Percentiles rank a stretch among this genome's conserved stretches.
These are phyloP conservation scores for Conringia planisiliqua DNA, from an alignment of 345 rosid species.

Conservation along the genomic window DNA sequence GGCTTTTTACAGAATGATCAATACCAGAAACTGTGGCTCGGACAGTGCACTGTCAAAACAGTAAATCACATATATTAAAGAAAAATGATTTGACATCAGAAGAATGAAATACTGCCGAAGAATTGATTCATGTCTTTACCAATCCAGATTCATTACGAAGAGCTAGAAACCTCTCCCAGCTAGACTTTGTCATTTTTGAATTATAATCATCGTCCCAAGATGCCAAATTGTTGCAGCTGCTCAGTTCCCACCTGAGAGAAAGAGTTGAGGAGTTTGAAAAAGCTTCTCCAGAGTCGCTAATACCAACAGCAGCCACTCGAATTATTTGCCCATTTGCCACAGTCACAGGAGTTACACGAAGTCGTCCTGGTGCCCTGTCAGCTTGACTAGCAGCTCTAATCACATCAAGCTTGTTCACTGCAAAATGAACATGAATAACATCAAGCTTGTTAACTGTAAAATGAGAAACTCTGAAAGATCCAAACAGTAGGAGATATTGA, in stretches of 20 bases:
- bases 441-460: slow-evolving; percentile 58
- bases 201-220: slow-evolving; percentile 63
- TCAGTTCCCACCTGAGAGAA: slow-evolving; percentile 75
- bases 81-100: not conserved
- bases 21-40: slow-evolving; percentile 69
- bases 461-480: slow-evolving; percentile 2
- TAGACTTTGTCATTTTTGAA: slow-evolving; percentile 43
- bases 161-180: slow-evolving; percentile 82
- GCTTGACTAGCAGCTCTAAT: slow-evolving; percentile 58
- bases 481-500: slow-evolving; percentile 20
- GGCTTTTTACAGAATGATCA: slow-evolving; percentile 38
- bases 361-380: slow-evolving; percentile 49
- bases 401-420: slow-evolving; percentile 68
- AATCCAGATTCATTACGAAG: slow-evolving; percentile 76
- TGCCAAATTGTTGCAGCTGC: slow-evolving; percentile 64
- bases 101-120: not conserved
- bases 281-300: slow-evolving; percentile 60
- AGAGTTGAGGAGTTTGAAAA: slow-evolving; percentile 95
- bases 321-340: slow-evolving; percentile 88
- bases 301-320: slow-evolving; percentile 76
- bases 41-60: slow-evolving; percentile 62
- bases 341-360: slow-evolving; percentile 59
- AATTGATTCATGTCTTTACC: slow-evolving; percentile 40
- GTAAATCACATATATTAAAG: not conserved
- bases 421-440: slow-evolving; percentile 29